These are phyloP conservation scores for Tagetes erecta DNA, from an alignment of 129 eudicot species.

Conservation along the genomic window DNA sequence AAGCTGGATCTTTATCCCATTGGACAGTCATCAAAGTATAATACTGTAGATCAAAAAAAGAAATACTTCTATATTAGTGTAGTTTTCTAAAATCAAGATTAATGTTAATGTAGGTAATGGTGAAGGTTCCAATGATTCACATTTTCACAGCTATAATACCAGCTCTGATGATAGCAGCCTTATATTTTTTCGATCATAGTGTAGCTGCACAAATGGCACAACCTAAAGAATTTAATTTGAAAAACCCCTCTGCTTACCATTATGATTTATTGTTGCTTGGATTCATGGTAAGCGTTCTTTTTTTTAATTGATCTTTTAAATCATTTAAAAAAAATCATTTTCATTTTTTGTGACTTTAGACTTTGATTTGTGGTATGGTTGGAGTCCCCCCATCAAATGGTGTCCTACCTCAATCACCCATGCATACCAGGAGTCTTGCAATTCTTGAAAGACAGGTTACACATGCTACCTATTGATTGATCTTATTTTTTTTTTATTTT, in stretches of 20 bases:
- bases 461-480: not conserved
- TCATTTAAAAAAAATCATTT: not conserved
- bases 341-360: conserved; percentile 35
- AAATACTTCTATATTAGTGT: not conserved
- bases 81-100: not conserved
- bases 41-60: not conserved
- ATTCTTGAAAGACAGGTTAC: conserved; percentile 70
- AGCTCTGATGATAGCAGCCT: conserved; percentile 87
- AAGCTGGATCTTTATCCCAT: conserved; percentile 61
- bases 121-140: conserved; percentile 59
- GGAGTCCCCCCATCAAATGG: conserved; percentile 93
- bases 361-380: conserved; percentile 78
- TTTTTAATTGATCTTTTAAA: too few relatives aligned
- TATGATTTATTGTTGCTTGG: conserved; percentile 84
- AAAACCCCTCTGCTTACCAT: conserved; percentile 88
- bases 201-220: conserved; percentile 98
- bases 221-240: conserved; percentile 85
- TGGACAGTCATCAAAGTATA: conserved; percentile 77
- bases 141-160: conserved; percentile 78
- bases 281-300: conserved; percentile 56
- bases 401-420: conserved; percentile 88
- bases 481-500: not conserved
- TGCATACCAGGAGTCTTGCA: conserved; percentile 90
- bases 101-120: conserved; percentile 65
- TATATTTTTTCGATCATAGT: conserved; percentile 95